A percentile compares a stretch with the other conserved stretches of the same genome.
phyloP scores from a whole-genome alignment of 768 basidiomycete genomes.

The Leccinum subtestaceum region DNA sequence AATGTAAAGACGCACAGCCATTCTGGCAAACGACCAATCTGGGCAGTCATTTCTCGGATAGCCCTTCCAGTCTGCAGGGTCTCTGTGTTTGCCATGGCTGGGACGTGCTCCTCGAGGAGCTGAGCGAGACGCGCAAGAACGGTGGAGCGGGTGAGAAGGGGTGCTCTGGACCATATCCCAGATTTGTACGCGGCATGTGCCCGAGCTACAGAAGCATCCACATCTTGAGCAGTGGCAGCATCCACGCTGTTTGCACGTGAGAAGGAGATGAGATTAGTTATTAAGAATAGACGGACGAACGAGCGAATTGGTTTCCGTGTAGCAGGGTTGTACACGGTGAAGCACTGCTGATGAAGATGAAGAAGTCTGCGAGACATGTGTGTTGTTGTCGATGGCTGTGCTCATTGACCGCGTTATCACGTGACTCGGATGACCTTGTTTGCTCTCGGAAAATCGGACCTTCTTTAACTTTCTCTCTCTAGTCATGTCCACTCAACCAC shows the following conservation, averaged over 20 bases:
- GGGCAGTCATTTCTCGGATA: conserved; percentile 81
- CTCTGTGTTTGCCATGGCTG: conserved; percentile 63
- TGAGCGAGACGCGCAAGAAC: conserved; percentile 65
- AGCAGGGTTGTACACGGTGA: conserved; percentile 65
- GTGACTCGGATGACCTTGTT: conserved; percentile 7
- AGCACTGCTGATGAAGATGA: conserved; percentile 5
- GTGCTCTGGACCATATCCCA: conserved; percentile 69
- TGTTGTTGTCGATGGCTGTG: conserved; percentile 16
- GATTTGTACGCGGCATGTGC: conserved; percentile 62
- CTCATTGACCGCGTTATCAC: conserved; percentile 15
- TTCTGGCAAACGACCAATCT: conserved; percentile 75
- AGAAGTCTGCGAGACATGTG: too few relatives aligned
- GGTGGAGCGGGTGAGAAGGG: conserved; percentile 57
- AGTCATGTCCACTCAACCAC: conserved; percentile 30
- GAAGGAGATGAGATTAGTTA: conserved; percentile 32
- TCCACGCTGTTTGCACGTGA: conserved; percentile 43
- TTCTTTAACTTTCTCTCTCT: neutral
- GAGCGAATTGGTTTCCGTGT: conserved; percentile 56
- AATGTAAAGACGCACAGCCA: conserved; percentile 63
- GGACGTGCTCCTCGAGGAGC: conserved; percentile 52
- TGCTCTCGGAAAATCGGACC: too few relatives aligned
- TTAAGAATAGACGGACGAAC: conserved; percentile 47
- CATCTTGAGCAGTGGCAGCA: conserved; percentile 50
- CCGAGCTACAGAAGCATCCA: conserved; percentile 46
- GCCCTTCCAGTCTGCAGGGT: conserved; percentile 75